Evolutionary conservation across 1,284 basidiomycete genomes (phyloP).

Genomic region (Afroboletus lepidellus): DNA sequence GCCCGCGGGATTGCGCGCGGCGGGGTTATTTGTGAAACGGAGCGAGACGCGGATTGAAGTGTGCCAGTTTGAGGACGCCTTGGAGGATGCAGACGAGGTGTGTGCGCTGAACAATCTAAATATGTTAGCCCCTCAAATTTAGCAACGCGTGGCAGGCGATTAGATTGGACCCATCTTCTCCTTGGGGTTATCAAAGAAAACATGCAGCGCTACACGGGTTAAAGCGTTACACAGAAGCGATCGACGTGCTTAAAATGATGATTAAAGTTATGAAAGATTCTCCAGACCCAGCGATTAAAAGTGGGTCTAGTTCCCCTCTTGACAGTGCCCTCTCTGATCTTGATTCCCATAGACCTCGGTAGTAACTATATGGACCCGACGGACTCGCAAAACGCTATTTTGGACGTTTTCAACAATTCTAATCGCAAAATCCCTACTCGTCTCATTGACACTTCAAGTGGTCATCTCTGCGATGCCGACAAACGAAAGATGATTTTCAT

Average conservation of each 20-base stretch:
- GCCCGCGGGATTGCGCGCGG: not conserved
- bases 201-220: conserved; percentile 17
- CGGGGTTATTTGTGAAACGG: conserved; percentile 19
- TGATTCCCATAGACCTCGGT: conserved; percentile 6
- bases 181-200: conserved; percentile 18
- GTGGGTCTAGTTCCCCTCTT: conserved; percentile 6
- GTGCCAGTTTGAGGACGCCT: conserved; percentile 14
- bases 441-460: conserved; percentile 23
- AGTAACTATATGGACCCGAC: conserved; percentile 16
- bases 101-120: not conserved
- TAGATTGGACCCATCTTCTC: conserved; percentile 12
- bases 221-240: conserved; percentile 17
- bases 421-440: conserved; percentile 9
- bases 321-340: not conserved
- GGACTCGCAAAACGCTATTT: conserved; percentile 4
- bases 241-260: conserved; percentile 7
- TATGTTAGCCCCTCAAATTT: not conserved
- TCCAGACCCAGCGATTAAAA: conserved; percentile 8
- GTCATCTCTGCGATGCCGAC: conserved; percentile 21
- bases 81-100: conserved; percentile 25
- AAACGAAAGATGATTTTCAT: conserved; percentile 16
- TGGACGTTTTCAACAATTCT: not conserved
- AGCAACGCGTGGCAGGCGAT: conserved; percentile 13
- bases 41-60: conserved; percentile 12
- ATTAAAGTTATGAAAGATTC: conserved; percentile 13